Base-by-base conservation (phyloP, 1,284 basidiomycete species). In the Ceratobasidium sp. region DNA sequence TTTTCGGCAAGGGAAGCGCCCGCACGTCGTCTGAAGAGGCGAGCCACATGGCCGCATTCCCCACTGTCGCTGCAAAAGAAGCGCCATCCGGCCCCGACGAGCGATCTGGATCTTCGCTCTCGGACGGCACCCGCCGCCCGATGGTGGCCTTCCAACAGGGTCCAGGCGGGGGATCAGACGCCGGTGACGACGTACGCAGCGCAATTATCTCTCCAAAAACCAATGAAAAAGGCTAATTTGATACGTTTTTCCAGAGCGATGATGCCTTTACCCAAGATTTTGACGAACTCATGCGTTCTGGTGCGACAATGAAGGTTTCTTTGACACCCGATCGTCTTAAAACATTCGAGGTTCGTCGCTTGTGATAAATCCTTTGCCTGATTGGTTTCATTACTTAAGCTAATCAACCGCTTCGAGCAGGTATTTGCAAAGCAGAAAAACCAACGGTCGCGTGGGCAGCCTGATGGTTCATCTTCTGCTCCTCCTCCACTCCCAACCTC, bases 231-330 rank as follows among this genome's bases (percentile, higher is more conserved):
- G 31, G 45, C 45, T 34, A 43, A 49, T 62, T 20, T 40, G 13
- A 47, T 31, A 42, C 34, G 55, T 31, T 15, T 50, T 25, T 10
- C 17, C 60, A 64, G 60, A 64, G 60, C 34, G 60, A 64, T 45
- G 38, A 40, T 15, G 60, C 60, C 12, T 64, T 50, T 25, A 52
- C 13, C 31, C 71, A 90, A 71, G 92, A 95, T 77, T 97, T 97
- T 78, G 94, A 97, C 79, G 88, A 93, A 77, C 82, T 96, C 77
- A 89, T 97, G 86, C 86, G 87, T 64, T 93, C 91, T 70, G 87
- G 89, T 68, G 83, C 90, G 67, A 96, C 94, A 8, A 92, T 96
- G 89, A 96, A 95, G 78, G 90, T 98, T 75, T 96, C 94, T 55
- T 83, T 98, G 71, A 98, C 96, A 31, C 96, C 96, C 69, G 91